Conservation (phyloP, 352 stramenopile genomes). For the Elongisporangium prolatum region DNA sequence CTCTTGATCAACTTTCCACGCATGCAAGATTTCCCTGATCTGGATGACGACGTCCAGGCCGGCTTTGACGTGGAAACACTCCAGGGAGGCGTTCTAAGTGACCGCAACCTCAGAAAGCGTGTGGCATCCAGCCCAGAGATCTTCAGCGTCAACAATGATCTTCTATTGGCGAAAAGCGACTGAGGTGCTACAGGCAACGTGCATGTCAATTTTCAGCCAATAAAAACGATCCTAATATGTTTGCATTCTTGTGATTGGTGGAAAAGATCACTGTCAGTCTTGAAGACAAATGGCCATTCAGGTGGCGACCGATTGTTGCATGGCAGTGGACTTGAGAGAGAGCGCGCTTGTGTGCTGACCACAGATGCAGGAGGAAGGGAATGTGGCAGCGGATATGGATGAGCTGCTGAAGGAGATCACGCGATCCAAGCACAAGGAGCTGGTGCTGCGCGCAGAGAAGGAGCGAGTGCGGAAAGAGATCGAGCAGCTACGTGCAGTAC, state of each 20-base stretch:
- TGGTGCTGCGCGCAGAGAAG: slow-evolving; percentile 62
- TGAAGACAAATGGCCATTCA: not conserved
- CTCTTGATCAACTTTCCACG: slow-evolving; percentile 42
- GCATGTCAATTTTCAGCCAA: not conserved
- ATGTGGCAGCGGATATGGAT: slow-evolving; percentile 41
- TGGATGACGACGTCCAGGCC: not conserved
- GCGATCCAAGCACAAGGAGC: slow-evolving; percentile 51
- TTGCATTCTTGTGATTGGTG: not conserved
- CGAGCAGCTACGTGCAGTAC: slow-evolving; percentile 34
- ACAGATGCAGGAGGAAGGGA: not conserved
- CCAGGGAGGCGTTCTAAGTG: not conserved
- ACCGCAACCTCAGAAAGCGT: not conserved
- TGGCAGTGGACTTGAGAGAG: slow-evolving; percentile 1
- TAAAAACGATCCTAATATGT: not conserved
- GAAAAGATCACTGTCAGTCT: not conserved
- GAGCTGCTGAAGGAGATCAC: slow-evolving; percentile 49
- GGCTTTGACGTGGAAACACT: not conserved
- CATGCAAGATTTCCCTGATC: slow-evolving; percentile 20
- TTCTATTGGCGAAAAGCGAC: not conserved
- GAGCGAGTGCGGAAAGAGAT: slow-evolving; percentile 57
- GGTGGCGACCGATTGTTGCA: not conserved
- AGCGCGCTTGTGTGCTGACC: not conserved
- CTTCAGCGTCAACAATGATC: not conserved
- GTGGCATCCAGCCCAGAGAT: not conserved
- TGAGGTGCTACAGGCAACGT: not conserved